These are phyloP conservation scores for Heliocybe sulcata DNA, from an alignment of 1,284 basidiomycete species.

Conservation along the genomic window DNA sequence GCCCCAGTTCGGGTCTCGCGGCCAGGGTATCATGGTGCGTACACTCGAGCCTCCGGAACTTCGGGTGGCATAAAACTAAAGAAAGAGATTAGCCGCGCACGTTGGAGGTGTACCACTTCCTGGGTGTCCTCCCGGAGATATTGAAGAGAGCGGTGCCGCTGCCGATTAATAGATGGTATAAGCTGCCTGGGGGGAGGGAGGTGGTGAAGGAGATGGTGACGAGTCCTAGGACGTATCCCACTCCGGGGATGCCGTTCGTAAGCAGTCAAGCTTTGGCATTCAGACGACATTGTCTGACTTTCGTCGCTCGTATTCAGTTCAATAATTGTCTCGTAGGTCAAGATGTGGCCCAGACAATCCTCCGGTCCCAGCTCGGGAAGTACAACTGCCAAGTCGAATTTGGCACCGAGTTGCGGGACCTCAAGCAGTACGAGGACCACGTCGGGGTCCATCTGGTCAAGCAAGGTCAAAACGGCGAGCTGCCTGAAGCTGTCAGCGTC, in stretches of 20 bases:
- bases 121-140: conserved; percentile 18
- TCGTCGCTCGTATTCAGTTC: not conserved
- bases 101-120: conserved; percentile 18
- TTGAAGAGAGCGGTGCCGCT: conserved; percentile 4
- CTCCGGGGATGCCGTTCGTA: not conserved
- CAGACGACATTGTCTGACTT: conserved; percentile 1
- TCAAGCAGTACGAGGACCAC: conserved; percentile 20
- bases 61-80: not conserved
- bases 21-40: not conserved
- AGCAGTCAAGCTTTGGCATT: not conserved
- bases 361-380: conserved; percentile 22
- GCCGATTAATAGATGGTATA: conserved; percentile 10
- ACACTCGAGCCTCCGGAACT: not conserved
- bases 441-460: conserved; percentile 19
- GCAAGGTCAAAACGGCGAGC: conserved; percentile 10
- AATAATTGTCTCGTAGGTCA: conserved; percentile 20
- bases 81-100: conserved; percentile 19
- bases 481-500: conserved; percentile 14
- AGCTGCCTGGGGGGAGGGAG: not conserved
- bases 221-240: not conserved
- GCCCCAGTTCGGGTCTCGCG: conserved; percentile 4
- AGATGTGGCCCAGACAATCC: conserved; percentile 20
- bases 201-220: not conserved
- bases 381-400: conserved; percentile 23
- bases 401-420: conserved; percentile 20